Base-by-base conservation (phyloP, 257 asterid genomes). In the Nemophila menziesii region DNA sequence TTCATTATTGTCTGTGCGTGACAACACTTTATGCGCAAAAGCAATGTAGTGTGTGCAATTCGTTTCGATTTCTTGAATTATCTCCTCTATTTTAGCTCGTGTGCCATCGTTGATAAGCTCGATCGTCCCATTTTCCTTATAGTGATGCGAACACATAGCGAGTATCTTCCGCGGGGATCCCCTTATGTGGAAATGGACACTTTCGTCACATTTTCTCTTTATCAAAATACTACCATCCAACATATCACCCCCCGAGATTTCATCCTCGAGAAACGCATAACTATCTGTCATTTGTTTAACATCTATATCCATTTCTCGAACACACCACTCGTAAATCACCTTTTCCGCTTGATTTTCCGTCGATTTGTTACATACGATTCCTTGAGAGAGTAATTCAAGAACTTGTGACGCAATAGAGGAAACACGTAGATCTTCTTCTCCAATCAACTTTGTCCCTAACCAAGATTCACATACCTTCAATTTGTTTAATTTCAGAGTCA, bases 141-240 rank as follows among this genome's bases (percentile, higher is more conserved):
- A 65, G 55, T 66, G 76, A 34, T 44, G 46, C 5, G 85, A 64
- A 42, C 87, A 73, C 65, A 51, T 61, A 43, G 62, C 58, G 20
- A 82, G 55, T 17, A 82, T 69, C 70, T 52, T 60, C 63, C 75
- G 84, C 26, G 82, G 73, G 15, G 74, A 77, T 24, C 85, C 94
- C 46, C 69, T 79, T 73, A 71, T 59, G 22, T 75, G 94, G 42
- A 61, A 52, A 46, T 68, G 58, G 3, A 33, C 21, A 36, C 45
- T 21, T 38, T 51, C 37, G 10, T 46, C 55, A 0, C 37, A 16
- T 7, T 58, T 44, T 51, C 46, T 60, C 52, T 41, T 49, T 9
- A 70, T 64, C 57, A 58, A 38, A 43, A 67, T 68, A 11, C 69
- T 65, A 24, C 78, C 70, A 48, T 61, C 56, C 45, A 66, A 60